Evolutionary conservation across 108 stramenopile species (phyloP).

Genomic region (Nitzschia sp.): DNA sequence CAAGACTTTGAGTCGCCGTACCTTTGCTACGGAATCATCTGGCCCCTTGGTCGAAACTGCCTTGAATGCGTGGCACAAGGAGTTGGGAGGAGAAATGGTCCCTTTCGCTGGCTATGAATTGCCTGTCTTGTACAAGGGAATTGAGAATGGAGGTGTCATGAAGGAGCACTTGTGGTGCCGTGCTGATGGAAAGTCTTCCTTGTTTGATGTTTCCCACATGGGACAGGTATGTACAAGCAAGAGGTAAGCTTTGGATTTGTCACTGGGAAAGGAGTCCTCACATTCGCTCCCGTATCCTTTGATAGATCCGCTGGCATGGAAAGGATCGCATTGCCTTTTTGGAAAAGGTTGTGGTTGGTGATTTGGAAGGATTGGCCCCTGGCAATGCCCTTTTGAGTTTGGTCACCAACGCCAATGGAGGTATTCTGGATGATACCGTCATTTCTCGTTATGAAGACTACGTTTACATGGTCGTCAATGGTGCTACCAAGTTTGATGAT

Average conservation of each 20-base stretch:
- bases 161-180: constrained; percentile 95
- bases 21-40: not conserved
- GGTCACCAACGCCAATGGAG: constrained; percentile 90
- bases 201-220: constrained; percentile 99
- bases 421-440: constrained; percentile 97
- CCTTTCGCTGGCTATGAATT: constrained; percentile 98
- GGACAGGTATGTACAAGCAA: constrained; percentile 78
- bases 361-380: constrained; percentile 74
- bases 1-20: too few species aligned
- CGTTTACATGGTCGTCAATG: constrained; percentile 98
- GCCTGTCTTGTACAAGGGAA: constrained; percentile 93
- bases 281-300: not conserved
- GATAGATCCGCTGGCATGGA: constrained; percentile 90
- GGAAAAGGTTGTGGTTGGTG: constrained; percentile 90
- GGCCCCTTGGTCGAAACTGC: constrained; percentile 81
- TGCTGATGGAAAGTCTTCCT: constrained; percentile 63
- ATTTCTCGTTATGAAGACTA: constrained; percentile 84
- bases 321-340: constrained; percentile 86
- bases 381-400: constrained; percentile 82
- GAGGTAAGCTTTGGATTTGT: not conserved
- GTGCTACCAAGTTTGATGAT: constrained; percentile 95
- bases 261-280: not conserved
- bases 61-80: constrained; percentile 83
- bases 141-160: constrained; percentile 87
- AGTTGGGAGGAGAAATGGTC: constrained; percentile 96